Evolutionary conservation across 169 alveolate species (phyloP), one percentile per base, ranked within the genome.

Genomic region (Plasmodium blacklocki): DNA sequence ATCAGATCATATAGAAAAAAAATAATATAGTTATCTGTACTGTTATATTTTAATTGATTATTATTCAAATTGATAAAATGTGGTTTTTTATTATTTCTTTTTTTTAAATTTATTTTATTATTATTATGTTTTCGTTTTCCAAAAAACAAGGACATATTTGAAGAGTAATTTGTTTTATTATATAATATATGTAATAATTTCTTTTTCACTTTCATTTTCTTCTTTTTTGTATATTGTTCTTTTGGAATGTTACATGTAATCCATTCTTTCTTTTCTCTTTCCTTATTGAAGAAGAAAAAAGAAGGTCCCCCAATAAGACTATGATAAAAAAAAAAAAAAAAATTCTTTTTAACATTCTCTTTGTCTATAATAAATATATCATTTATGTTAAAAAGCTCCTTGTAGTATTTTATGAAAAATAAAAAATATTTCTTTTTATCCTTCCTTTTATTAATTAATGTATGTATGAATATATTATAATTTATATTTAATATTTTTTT

Each of bases 311-410:
- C 21, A 52, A n/a, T 52, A 4, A 52, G 11, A 11, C 11, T n/a
- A 8, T 52, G 62, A 15, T 52, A 52, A 52, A n/a, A 52, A 52
- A 52, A 52, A 52, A 52, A 52, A 52, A 52, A 52, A 52, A 52
- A 52, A 52, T n/a, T n/a, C 2, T 52, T 52, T n/a, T 52, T 52
- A 3, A 52, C 62, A 52, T 52, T 52, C 8, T 52, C 62, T 52
- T 12, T 52, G 21, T 52, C 62, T n/a, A 52, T 15, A 52, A 52
- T 52, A 52, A 52, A 52, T 52, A 52, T 52, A 52, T 52, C 62
- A 12, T 15, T 52, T n/a, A 12, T 1, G 11, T 12, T 52, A 52
- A 52, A 52, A 12, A 52, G 7, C 6, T 52, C 21, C 11, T 12
- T 15, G 11, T 52, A 52, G 62, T 15, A 52, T 52, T 52, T 52